Conservation (phyloP, 108 stramenopile genomes). For the Schizochytrium sp. region DNA sequence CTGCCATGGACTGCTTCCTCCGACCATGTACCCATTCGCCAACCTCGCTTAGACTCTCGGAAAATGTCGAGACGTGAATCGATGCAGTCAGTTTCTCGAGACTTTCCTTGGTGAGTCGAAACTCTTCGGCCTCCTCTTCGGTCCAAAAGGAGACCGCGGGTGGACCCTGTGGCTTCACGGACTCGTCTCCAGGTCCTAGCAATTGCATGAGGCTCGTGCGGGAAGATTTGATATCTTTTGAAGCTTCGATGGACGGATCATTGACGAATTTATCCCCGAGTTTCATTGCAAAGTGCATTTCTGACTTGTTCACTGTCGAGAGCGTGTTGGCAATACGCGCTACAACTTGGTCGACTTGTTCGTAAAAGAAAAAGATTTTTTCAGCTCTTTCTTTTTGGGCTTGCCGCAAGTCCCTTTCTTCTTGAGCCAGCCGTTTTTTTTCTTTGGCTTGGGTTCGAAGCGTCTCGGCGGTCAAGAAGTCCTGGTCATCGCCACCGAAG, state of each 20-base stretch:
- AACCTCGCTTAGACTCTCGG: neutral
- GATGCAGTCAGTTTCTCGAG: neutral
- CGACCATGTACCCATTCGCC: neutral
- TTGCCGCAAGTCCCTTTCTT: neutral
- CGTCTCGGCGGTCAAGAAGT: neutral
- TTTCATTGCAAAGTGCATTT: neutral
- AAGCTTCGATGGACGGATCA: neutral
- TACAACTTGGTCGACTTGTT: constrained; percentile 6
- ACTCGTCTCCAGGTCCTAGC: neutral
- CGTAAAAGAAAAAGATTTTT: constrained; percentile 1
- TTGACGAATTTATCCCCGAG: neutral
- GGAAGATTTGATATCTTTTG: neutral
- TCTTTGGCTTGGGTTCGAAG: neutral
- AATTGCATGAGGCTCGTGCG: neutral
- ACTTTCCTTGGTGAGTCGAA: neutral
- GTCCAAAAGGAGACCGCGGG: neutral
- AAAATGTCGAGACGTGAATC: neutral
- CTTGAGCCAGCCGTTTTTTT: neutral
- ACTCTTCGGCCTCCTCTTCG: neutral
- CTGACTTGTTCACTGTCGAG: neutral
- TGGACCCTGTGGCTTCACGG: too few species aligned
- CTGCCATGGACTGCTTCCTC: neutral
- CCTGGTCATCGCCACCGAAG: too few species aligned
- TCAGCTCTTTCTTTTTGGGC: neutral
- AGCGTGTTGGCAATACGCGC: neutral